Percentiles rank a stretch among this genome's conserved stretches.
These are phyloP conservation scores for Trametes cinnabarina DNA, from an alignment of 768 basidiomycete species.

Conservation along the genomic window DNA sequence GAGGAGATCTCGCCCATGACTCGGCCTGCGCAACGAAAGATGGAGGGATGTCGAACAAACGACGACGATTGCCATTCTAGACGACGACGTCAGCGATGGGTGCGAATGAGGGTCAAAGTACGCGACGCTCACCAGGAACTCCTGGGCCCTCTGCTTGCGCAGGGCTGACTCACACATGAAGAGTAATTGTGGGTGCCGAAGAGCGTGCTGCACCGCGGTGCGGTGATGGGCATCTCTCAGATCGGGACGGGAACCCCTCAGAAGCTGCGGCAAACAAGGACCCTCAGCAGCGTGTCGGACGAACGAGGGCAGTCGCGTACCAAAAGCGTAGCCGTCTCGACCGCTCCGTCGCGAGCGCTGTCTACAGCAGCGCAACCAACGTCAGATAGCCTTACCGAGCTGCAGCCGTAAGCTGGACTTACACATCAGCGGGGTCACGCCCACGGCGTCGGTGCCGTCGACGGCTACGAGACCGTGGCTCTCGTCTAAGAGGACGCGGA, in stretches of 20 bases:
- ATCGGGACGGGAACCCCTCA: constrained; percentile 71
- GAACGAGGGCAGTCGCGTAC: constrained; percentile 38
- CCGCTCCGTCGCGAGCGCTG: constrained; percentile 69
- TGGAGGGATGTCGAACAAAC: constrained; percentile 13
- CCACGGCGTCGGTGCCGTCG: constrained; percentile 70
- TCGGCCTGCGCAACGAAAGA: constrained; percentile 16
- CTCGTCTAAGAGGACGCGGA: constrained; percentile 62
- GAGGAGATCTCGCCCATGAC: constrained; percentile 3
- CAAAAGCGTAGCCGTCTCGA: constrained; percentile 64
- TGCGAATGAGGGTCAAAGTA: not conserved
- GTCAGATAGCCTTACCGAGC: not conserved
- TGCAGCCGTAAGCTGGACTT: constrained; percentile 31
- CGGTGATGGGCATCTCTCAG: constrained; percentile 69
- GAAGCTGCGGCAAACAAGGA: constrained; percentile 42
- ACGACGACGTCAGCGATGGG: not conserved
- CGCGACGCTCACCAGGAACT: constrained; percentile 48
- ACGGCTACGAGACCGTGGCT: constrained; percentile 64
- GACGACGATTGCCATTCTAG: constrained; percentile 9
- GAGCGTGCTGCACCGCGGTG: constrained; percentile 67
- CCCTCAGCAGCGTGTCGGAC: not conserved
- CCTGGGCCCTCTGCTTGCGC: constrained; percentile 58
- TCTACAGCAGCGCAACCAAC: constrained; percentile 42
- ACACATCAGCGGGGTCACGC: constrained; percentile 86
- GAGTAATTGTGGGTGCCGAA: constrained; percentile 58
- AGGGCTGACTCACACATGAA: constrained; percentile 70